phyloP scores from a whole-genome alignment of 176 grass and related monocot species.

The Themeda triandra region DNA sequence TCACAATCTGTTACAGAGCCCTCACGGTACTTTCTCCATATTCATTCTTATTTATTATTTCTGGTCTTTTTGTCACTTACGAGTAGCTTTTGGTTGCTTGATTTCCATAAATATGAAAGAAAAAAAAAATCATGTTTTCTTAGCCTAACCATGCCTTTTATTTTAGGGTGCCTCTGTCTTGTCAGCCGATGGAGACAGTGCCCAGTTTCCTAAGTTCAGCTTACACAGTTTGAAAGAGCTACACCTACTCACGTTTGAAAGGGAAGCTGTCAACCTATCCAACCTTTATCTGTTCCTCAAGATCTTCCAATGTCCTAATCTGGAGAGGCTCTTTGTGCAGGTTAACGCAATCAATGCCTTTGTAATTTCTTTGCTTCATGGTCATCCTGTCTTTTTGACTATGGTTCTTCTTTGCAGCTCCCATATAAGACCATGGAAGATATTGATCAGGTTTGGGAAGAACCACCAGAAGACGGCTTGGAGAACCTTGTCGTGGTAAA shows the following conservation, averaged over 20 bases:
- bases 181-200: constrained; percentile 1
- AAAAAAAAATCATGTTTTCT: not conserved
- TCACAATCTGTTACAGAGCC: no score
- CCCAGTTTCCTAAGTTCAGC: no score
- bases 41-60: no score
- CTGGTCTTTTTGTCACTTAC: no score
- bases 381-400: not conserved
- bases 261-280: no score
- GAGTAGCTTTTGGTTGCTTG: no score
- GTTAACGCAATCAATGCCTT: constrained; percentile 10
- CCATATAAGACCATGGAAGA: not conserved
- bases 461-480: not conserved
- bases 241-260: no score
- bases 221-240: no score
- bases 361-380: not conserved
- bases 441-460: not conserved
- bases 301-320: constrained; percentile 29
- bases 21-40: no score
- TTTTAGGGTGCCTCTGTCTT: constrained; percentile 25
- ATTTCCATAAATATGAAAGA: no score
- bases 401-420: constrained; percentile 1
- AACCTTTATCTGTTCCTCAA: no score
- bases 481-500: constrained; percentile 14
- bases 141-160: not conserved
- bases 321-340: constrained; percentile 67